Conservation (phyloP, 129 eudicot genomes). For the Glebionis coronaria region DNA sequence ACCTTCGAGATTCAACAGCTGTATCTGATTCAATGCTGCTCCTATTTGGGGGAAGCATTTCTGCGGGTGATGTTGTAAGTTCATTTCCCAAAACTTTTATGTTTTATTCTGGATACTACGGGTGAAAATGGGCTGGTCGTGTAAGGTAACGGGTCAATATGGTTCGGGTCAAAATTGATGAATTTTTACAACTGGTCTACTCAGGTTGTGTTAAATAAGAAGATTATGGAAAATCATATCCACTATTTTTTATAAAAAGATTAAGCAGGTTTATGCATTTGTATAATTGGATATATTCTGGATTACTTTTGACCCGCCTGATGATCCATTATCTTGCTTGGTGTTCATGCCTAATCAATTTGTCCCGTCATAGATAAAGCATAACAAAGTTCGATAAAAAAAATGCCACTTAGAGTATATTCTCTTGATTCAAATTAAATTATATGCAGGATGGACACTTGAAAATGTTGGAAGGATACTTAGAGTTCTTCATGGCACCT, state of each 20-base stretch:
- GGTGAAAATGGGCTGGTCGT: not conserved
- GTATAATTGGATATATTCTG: constrained; percentile 6
- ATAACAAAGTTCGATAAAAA: not conserved
- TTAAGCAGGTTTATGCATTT: not conserved
- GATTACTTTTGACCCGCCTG: not conserved
- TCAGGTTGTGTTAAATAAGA: too few relatives aligned
- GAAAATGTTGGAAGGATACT: constrained; percentile 84
- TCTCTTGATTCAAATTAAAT: not conserved
- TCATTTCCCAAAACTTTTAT: constrained; percentile 12
- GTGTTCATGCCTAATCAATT: not conserved
- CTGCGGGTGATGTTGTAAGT: constrained; percentile 54
- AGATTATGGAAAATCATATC: too few relatives aligned
- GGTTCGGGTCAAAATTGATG: not conserved
- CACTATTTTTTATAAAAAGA: not conserved
- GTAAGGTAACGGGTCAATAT: not conserved
- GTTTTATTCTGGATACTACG: not conserved
- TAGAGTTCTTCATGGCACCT: constrained; percentile 78
- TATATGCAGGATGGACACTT: constrained; percentile 66
- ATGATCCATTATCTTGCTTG: not conserved
- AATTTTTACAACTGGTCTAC: too few relatives aligned
- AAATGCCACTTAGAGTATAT: not conserved
- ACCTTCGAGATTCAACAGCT: constrained; percentile 85
- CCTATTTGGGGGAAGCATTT: constrained; percentile 74
- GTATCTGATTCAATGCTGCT: constrained; percentile 81
- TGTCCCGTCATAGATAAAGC: not conserved